These are phyloP conservation scores for Acer yangbiense DNA, from an alignment of 345 rosid species.

Conservation along the genomic window DNA sequence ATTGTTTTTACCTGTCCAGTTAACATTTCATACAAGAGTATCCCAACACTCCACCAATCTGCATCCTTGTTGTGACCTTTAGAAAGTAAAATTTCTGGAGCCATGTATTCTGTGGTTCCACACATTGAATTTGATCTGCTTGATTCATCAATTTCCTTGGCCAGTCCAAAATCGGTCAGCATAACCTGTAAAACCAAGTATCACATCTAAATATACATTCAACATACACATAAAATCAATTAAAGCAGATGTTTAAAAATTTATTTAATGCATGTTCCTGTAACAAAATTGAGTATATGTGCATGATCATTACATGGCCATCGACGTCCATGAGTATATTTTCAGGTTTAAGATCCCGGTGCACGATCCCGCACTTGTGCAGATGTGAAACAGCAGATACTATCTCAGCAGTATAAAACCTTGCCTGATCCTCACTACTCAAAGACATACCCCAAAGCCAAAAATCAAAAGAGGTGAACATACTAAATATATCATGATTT, in stretches of 20 bases:
- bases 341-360: constrained; percentile 82
- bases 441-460: constrained; percentile 17
- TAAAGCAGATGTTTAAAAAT: neutral
- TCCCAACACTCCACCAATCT: constrained; percentile 78
- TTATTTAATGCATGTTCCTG: constrained; percentile 10
- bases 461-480: constrained; percentile 18
- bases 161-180: constrained; percentile 75
- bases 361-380: constrained; percentile 65
- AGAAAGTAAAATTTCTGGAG: constrained; percentile 67
- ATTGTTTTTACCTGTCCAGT: constrained; percentile 56
- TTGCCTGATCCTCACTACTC: constrained; percentile 74
- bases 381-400: constrained; percentile 79
- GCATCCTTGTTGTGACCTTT: constrained; percentile 78
- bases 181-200: constrained; percentile 42
- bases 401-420: constrained; percentile 73
- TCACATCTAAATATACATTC: neutral
- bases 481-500: neutral
- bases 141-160: constrained; percentile 70
- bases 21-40: constrained; percentile 70
- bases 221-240: neutral
- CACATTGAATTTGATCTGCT: constrained; percentile 76
- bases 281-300: constrained; percentile 8
- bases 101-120: constrained; percentile 79
- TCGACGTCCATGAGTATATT: constrained; percentile 68
- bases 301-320: constrained; percentile 57